Evolutionary conservation across 2,329 filamentous ascomycete species (phyloP), one percentile per base, ranked within the genome.

Genomic region (Fusarium napiforme): DNA sequence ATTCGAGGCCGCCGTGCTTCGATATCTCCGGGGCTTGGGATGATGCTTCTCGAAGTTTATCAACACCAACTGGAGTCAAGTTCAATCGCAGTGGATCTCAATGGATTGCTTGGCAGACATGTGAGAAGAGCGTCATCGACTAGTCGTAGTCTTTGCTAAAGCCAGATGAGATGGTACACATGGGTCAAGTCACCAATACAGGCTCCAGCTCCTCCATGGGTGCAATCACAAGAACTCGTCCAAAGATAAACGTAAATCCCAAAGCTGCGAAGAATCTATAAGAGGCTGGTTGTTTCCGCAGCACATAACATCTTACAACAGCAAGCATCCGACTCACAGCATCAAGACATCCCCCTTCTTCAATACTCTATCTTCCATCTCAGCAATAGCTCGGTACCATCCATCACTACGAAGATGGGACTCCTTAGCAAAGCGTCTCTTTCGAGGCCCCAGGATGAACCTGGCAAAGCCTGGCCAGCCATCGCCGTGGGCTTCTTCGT

Each of bases 391-490:
- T 21, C 30, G 3, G 10, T 14, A 4, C 15, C 10, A 2, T 36
- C 18, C 19, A 47, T 18, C 12, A 21, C 14, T 9, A n/a, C 7
- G 8, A 34, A 30, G 5, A 59, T 59, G 56, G 40, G 56, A 28
- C 19, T 59, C 8, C 0, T 30, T 2, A 2, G 42, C 15, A 59
- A 59, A 37, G 8, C 6, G 5, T 59, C 56, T 47, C 56, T 49
- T 59, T 19, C 23, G 9, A 59, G 56, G 15, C 56, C 56, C 10
- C 42, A 26, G 3, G 75, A 82, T 23, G 87, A 87, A 71, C 84
- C 86, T 32, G 90, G 90, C 73, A 88, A 87, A 76, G 81, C 89
- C 76, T 91, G 89, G 89, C 88, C 88, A 14, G 88, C 88, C 72
- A 90, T 91, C 67, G 78, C 82, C 66, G 87, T 91, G 67, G 89